phyloP scores from a whole-genome alignment of 1,139 yeast species.

The Hemisphaericaspora xylofermentans region DNA sequence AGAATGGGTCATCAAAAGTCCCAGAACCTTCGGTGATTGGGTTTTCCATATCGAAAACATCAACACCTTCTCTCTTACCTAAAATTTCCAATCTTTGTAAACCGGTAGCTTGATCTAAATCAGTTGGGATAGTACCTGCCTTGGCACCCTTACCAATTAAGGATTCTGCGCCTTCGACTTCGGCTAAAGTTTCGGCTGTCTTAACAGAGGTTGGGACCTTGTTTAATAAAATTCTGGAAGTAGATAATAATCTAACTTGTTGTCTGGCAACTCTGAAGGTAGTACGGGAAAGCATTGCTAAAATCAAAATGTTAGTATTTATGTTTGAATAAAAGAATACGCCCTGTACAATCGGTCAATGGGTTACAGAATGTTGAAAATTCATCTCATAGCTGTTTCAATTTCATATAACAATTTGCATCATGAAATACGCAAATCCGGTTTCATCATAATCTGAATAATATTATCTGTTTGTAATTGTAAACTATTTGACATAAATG shows the following conservation, averaged over 20 bases:
- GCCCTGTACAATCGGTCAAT: not conserved
- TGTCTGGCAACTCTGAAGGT: constrained; percentile 38
- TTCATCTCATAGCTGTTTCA: no score
- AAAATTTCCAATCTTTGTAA: constrained; percentile 92
- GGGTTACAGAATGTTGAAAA: not conserved
- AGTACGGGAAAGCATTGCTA: constrained; percentile 40
- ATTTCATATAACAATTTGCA: not conserved
- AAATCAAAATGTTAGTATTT: constrained; percentile 24
- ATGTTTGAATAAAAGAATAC: not conserved
- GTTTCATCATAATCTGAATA: no score
- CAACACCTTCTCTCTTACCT: constrained; percentile 95
- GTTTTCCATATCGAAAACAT: constrained; percentile 88
- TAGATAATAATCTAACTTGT: constrained; percentile 40
- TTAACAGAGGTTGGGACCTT: constrained; percentile 26
- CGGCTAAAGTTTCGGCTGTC: constrained; percentile 69
- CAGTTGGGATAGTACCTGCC: constrained; percentile 83
- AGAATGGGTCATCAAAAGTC: constrained; percentile 81
- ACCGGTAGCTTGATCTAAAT: constrained; percentile 97
- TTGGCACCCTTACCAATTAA: constrained; percentile 90
- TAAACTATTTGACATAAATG: no score
- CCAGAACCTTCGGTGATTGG: constrained; percentile 87
- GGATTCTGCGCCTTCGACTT: constrained; percentile 77
- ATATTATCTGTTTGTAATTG: no score
- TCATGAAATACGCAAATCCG: not conserved
- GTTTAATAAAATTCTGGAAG: constrained; percentile 30